These are phyloP conservation scores for Lonicera japonica DNA, from an alignment of 129 eudicot genomes.

Conservation along the genomic window DNA sequence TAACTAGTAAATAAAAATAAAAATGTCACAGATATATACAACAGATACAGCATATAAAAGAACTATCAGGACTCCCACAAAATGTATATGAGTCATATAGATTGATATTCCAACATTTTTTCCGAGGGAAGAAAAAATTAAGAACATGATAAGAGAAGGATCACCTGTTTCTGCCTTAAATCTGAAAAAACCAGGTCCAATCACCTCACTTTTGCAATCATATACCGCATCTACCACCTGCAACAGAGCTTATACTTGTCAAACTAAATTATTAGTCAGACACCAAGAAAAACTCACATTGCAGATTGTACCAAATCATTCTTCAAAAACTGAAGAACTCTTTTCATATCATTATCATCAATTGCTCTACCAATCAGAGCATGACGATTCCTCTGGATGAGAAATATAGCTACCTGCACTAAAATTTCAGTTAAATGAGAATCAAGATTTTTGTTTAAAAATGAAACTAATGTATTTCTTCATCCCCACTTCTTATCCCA, in stretches of 20 bases:
- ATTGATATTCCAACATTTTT: background rate
- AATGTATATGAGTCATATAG: background rate
- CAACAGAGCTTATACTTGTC: slow-evolving; percentile 10
- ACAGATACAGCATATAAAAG: no score
- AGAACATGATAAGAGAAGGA: background rate
- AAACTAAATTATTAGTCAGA: slow-evolving; percentile 6
- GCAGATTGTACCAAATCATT: slow-evolving; percentile 51
- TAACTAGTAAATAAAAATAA: background rate
- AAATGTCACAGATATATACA: background rate
- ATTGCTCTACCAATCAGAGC: no score
- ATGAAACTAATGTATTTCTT: background rate
- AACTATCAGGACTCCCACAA: no score
- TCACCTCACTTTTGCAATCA: slow-evolving; percentile 98
- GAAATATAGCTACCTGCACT: no score
- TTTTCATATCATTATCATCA: no score
- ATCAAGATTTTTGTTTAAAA: slow-evolving; percentile 1
- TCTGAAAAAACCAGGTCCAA: slow-evolving; percentile 99
- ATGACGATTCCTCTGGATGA: no score
- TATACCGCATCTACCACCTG: slow-evolving; percentile 96
- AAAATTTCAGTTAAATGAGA: no score
- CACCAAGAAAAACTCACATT: background rate
- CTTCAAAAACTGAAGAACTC: no score
- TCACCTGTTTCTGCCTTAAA: slow-evolving; percentile 98
- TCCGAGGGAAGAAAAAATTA: background rate
- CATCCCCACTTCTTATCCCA: background rate